These are phyloP conservation scores for Curvularia hawaiiensis DNA, from an alignment of 2,329 filamentous ascomycete genomes.

Conservation along the genomic window DNA sequence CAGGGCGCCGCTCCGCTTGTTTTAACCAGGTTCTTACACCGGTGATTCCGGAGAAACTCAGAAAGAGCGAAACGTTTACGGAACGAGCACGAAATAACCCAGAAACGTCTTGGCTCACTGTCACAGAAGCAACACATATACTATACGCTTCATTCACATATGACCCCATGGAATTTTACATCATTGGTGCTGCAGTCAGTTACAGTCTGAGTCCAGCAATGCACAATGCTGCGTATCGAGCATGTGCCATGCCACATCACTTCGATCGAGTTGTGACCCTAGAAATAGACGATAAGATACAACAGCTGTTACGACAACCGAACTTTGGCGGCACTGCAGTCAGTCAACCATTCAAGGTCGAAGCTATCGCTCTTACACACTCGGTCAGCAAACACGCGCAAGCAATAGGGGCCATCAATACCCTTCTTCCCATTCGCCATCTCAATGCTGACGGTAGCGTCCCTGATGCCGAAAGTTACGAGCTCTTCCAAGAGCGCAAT, in stretches of 20 bases:
- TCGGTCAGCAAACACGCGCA: slow-evolving; percentile 72
- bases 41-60: slow-evolving; percentile 60
- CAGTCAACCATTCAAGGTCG: slow-evolving; percentile 74
- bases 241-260: slow-evolving; percentile 69
- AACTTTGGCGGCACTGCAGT: slow-evolving; percentile 74
- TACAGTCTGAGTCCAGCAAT: slow-evolving; percentile 78
- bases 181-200: slow-evolving; percentile 74
- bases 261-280: slow-evolving; percentile 67
- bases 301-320: slow-evolving; percentile 65
- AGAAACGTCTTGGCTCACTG: slow-evolving; percentile 60
- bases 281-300: slow-evolving; percentile 62
- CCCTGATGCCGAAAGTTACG: slow-evolving; percentile 59
- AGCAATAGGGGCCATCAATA: slow-evolving; percentile 78
- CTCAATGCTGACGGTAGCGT: slow-evolving; percentile 61
- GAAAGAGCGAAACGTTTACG: slow-evolving; percentile 35
- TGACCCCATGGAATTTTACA: slow-evolving; percentile 72
- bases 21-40: slow-evolving; percentile 69
- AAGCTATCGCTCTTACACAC: slow-evolving; percentile 67
- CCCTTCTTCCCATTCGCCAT: slow-evolving; percentile 71
- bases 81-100: slow-evolving; percentile 42
- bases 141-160: slow-evolving; percentile 70
- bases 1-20: slow-evolving; percentile 67
- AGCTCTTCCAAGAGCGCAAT: slow-evolving; percentile 61
- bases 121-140: slow-evolving; percentile 66
- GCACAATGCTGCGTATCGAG: slow-evolving; percentile 72